A percentile compares a stretch with the other conserved stretches of the same genome.
Conservation (phyloP, 2,329 filamentous ascomycete genomes). For the Piedraia hortae region DNA sequence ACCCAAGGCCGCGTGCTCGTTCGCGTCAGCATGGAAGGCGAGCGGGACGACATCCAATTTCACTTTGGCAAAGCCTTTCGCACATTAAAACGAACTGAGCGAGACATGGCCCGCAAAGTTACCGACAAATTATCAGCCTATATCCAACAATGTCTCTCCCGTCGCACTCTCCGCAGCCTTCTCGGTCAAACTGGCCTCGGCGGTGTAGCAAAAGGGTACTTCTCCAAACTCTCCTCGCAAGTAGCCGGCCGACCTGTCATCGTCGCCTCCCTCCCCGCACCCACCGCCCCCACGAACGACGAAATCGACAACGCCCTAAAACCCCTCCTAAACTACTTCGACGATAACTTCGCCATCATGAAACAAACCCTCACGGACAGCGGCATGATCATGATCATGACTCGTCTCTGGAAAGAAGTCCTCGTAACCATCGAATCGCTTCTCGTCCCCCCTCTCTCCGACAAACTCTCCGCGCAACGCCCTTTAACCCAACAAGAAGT, state of each 20-base stretch:
- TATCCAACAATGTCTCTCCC: conserved; percentile 69
- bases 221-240: conserved; percentile 14
- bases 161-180: conserved; percentile 47
- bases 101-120: conserved; percentile 93
- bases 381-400: conserved; percentile 98
- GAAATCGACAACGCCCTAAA: conserved; percentile 61
- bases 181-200: conserved; percentile 37
- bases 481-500: conserved; percentile 66
- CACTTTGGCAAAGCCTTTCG: conserved; percentile 95
- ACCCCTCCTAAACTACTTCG: conserved; percentile 77
- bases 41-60: conserved; percentile 93
- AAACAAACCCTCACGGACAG: conserved; percentile 81
- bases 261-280: conserved; percentile 2
- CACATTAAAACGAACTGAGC: conserved; percentile 77
- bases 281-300: conserved; percentile 22
- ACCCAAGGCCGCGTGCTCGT: conserved; percentile 76
- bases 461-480: conserved; percentile 71
- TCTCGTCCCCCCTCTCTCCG: conserved; percentile 75
- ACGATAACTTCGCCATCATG: conserved; percentile 98
- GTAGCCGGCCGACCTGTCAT: conserved; percentile 13
- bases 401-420: conserved; percentile 90
- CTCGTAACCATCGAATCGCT: conserved; percentile 71
- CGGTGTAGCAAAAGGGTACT: conserved; percentile 46
- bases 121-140: conserved; percentile 94
- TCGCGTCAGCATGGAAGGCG: conserved; percentile 92